phyloP scores from a whole-genome alignment of 2,329 filamentous ascomycete species.

The Hymenoscyphus occultus region DNA sequence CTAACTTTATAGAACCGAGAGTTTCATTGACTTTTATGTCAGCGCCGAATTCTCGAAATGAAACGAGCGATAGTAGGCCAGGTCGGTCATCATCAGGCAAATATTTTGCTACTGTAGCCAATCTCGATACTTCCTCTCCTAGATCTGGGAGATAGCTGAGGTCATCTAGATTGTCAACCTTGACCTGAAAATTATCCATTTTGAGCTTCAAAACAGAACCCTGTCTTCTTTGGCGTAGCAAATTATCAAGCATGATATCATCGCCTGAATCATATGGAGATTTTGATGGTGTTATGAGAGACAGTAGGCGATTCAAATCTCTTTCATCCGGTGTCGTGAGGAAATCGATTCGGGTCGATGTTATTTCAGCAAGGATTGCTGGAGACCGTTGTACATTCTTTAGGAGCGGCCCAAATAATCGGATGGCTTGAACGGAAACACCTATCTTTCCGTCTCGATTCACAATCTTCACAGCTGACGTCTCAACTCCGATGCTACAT shows the following conservation, averaged over 20 bases:
- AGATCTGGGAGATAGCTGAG: constrained; percentile 68
- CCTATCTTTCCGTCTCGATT: constrained; percentile 70
- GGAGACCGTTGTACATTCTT: constrained; percentile 52
- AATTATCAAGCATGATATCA: constrained; percentile 90
- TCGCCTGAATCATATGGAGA: constrained; percentile 84
- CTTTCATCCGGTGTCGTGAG: constrained; percentile 68
- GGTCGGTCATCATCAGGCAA: constrained; percentile 93
- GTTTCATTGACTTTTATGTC: constrained; percentile 63
- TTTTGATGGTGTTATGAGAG: constrained; percentile 86
- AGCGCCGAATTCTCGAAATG: constrained; percentile 61
- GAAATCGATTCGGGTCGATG: constrained; percentile 69
- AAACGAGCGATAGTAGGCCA: constrained; percentile 72
- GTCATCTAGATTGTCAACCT: constrained; percentile 60
- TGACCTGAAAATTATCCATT: constrained; percentile 61
- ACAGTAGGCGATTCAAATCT: constrained; percentile 78
- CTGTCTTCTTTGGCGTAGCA: constrained; percentile 81
- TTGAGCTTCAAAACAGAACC: constrained; percentile 75
- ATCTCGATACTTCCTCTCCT: constrained; percentile 72
- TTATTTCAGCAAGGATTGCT: constrained; percentile 60
- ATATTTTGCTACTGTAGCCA: constrained; percentile 90
- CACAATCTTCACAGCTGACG: constrained; percentile 78
- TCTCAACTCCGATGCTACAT: constrained; percentile 70
- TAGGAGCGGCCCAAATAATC: constrained; percentile 67
- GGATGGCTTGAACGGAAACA: constrained; percentile 71
- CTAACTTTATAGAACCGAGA: constrained; percentile 62